Conservation (phyloP, 2,329 filamentous ascomycete genomes). For the Penicillium aurantiogriseum region DNA sequence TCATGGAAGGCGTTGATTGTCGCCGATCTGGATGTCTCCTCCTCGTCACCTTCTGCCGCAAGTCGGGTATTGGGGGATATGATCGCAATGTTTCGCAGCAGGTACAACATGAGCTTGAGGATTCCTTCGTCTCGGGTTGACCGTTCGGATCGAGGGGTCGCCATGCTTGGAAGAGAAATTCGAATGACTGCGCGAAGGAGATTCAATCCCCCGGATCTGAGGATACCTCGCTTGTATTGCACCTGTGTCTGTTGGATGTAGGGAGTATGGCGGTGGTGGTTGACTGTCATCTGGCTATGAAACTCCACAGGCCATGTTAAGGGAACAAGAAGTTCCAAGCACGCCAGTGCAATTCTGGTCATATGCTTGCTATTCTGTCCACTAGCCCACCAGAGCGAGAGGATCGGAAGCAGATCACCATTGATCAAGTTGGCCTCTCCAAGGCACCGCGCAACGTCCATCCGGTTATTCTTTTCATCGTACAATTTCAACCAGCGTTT, state of each 20-base stretch:
- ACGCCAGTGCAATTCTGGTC: constrained; percentile 76
- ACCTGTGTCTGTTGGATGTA: constrained; percentile 86
- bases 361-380: constrained; percentile 71
- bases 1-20: constrained; percentile 85
- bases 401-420: constrained; percentile 84
- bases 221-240: constrained; percentile 81
- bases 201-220: constrained; percentile 75
- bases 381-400: constrained; percentile 76
- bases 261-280: constrained; percentile 88
- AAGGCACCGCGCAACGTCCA: constrained; percentile 91
- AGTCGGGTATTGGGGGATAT: constrained; percentile 72
- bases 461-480: constrained; percentile 87
- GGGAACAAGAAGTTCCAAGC: constrained; percentile 85
- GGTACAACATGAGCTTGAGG: constrained; percentile 84
- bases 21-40: constrained; percentile 81
- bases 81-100: constrained; percentile 83
- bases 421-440: constrained; percentile 89
- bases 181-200: constrained; percentile 80
- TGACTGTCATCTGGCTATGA: constrained; percentile 77
- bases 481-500: constrained; percentile 94
- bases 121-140: constrained; percentile 81
- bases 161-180: constrained; percentile 81
- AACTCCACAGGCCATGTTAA: constrained; percentile 93
- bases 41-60: constrained; percentile 80
- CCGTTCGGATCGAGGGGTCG: constrained; percentile 71